Base-by-base conservation (phyloP, 768 basidiomycete species). In the Phanerochaete carnosa region DNA sequence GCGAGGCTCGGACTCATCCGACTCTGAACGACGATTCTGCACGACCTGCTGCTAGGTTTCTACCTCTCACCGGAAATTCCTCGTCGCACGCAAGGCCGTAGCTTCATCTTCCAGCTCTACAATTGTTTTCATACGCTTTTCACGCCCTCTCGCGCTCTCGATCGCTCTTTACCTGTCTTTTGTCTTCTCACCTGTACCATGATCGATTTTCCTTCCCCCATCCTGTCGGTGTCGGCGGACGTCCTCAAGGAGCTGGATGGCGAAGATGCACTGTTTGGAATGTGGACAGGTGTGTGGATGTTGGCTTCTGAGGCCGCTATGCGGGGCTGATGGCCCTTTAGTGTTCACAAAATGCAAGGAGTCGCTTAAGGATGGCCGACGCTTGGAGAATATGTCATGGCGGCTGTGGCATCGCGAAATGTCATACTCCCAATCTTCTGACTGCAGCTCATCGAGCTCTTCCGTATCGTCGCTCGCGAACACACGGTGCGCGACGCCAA, bases 361-460 rank as follows among this genome's bases (percentile, higher is more conserved):
- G 64, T 86, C 85, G 1, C 76, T 95, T 2, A 82, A 88, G 66
- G 88, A 94, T 66, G 94, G 94, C n/a, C 80, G 78, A 6, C 76
- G 93, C 29, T 80, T 94, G 29, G 93, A 95, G 75, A 94, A 95
- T 68, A 87, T 95, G 57, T 86, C 89, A 2, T 95, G 93, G 93
- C 78, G 93, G 55, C 76, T 95, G 8, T 91, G 91, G 88, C 83
- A 89, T 70, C 82, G 85, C 64, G 84, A 89, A 62, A 76, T 89
- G 68, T 71, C 79, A 55, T 70, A 75, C 30, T 63, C 74, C 29
- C 75, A 74, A 33, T 13, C 68, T n/a, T 69, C 61, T 50, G 70
- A 65, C 13, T 69, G 72, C 1, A 61, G 69, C 43, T 71, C 73
- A 9, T 73, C 74, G 13, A 61, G 68, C 33, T 71, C 73, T 12